Evolutionary conservation across 345 rosid species (phyloP), one percentile per base, ranked within the genome.

Genomic region (Erucastrum elatum): DNA sequence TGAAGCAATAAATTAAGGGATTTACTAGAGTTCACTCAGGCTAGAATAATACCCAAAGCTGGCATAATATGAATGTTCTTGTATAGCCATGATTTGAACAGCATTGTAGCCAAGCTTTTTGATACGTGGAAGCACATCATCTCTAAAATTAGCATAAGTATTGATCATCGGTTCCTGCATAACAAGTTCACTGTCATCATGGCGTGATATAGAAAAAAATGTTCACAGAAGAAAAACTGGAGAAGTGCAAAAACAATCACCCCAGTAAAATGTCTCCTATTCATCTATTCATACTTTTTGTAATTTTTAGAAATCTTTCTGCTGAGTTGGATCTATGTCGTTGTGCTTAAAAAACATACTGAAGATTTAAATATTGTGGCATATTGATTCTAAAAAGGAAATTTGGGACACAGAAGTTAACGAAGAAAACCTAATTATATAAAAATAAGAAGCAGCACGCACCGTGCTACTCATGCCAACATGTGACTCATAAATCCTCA

Each of bases 381-480:
- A 21, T 73, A 63, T 17, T 80, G 21, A 68, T 68, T 11, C 15
- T 59, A 33, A 53, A 17, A 71, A 65, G 31, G 41, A 60, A 49
- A 15, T 26, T 67, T 72, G 77, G 64, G 35, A 41, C 44, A 21
- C 69, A 44, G 27, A 33, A 46, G 63, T 59, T 46, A 59, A 67
- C 11, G 37, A 46, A 15, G 15, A 58, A 58, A 64, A 53, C 67
- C 1, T 8, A 27, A 66, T n/a, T 21, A 72, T 60, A 11, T 33
- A 29, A 66, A 65, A 34, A 2, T 1, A 68, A 74, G 65, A 68
- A 34, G 58, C 69, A 75, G 76, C 9, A 68, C 89, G 71, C 59
- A 94, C 98, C 85, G 84, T 86, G 85, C 97, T 92, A 82, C 98
- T 94, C 98, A 94, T 94, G 81, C 98, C 98, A 37, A 94, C 92